phyloP scores from a whole-genome alignment of 2,329 filamentous ascomycete genomes.

The Clarireedia paspali region DNA sequence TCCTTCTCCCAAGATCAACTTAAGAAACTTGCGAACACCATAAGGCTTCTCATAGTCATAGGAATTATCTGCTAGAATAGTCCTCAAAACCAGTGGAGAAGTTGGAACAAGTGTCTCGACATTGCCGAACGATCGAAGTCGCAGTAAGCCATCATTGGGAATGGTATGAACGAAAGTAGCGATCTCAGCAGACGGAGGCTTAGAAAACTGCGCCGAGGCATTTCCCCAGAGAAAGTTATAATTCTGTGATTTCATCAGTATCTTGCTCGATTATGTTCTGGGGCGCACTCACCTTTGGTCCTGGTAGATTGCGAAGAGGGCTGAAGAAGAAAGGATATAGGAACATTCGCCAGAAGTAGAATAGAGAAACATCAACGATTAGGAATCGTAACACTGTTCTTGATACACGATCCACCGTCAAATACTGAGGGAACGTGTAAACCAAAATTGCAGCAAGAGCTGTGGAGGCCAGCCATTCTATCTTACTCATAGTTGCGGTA shows the following conservation, averaged over 20 bases:
- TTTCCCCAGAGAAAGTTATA: constrained; percentile 2
- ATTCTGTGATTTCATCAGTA: not conserved
- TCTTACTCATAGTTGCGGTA: not conserved
- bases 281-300: constrained; percentile 7
- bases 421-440: constrained; percentile 2
- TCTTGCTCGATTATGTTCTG: too few species aligned
- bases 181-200: constrained; percentile 9
- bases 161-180: constrained; percentile 40
- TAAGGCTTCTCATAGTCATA: constrained; percentile 62
- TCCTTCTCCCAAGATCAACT: constrained; percentile 59
- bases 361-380: not conserved
- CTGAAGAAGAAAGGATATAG: constrained; percentile 14
- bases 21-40: constrained; percentile 46
- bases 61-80: constrained; percentile 58
- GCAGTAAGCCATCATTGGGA: constrained; percentile 60
- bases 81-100: constrained; percentile 54
- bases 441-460: not conserved
- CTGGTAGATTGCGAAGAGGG: constrained; percentile 11
- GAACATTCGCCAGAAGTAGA: constrained; percentile 1
- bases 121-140: constrained; percentile 55
- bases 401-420: not conserved
- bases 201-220: not conserved
- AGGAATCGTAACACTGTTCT: constrained; percentile 2
- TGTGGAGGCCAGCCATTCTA: not conserved
- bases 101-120: constrained; percentile 50